These are phyloP conservation scores for Crinitomyces ghanaensis DNA, from an alignment of 805 yeast genomes.

Conservation along the genomic window DNA sequence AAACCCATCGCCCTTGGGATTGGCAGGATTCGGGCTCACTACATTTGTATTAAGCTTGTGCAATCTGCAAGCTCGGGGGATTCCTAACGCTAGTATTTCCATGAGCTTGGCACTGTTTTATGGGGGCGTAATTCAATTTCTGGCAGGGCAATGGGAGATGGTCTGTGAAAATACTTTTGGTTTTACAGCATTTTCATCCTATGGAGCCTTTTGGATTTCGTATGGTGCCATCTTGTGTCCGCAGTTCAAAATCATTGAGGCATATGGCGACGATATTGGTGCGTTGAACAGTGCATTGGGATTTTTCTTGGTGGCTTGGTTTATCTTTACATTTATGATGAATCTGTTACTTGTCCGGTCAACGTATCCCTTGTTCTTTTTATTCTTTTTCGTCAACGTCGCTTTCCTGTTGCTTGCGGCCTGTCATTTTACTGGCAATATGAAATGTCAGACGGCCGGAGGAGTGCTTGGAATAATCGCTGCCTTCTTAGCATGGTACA, in stretches of 20 bases:
- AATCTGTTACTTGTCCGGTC: constrained; percentile 47
- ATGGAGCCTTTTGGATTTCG: constrained; percentile 62
- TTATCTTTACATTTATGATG: constrained; percentile 46
- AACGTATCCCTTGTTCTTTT: constrained; percentile 48
- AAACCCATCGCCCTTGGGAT: constrained; percentile 56
- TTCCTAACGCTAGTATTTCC: constrained; percentile 40
- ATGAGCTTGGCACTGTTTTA: constrained; percentile 49
- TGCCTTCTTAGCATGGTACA: constrained; percentile 48
- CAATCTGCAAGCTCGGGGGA: constrained; percentile 45
- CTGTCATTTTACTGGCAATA: constrained; percentile 9
- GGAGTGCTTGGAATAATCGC: constrained; percentile 51
- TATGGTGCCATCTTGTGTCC: constrained; percentile 48
- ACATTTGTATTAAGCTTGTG: constrained; percentile 48
- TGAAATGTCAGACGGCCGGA: constrained; percentile 40
- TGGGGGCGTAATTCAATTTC: constrained; percentile 49
- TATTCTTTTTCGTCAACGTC: constrained; percentile 41
- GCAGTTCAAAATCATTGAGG: constrained; percentile 47
- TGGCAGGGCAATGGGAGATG: constrained; percentile 59
- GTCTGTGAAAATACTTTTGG: constrained; percentile 56
- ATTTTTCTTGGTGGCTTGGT: constrained; percentile 53
- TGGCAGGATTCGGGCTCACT: constrained; percentile 50
- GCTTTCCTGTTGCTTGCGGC: constrained; percentile 44
- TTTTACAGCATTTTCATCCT: constrained; percentile 49
- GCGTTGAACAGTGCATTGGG: constrained; percentile 40
- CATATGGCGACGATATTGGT: constrained; percentile 34